Conservation (phyloP, 2,329 filamentous ascomycete species). For the Teratosphaeria gauchensis region DNA sequence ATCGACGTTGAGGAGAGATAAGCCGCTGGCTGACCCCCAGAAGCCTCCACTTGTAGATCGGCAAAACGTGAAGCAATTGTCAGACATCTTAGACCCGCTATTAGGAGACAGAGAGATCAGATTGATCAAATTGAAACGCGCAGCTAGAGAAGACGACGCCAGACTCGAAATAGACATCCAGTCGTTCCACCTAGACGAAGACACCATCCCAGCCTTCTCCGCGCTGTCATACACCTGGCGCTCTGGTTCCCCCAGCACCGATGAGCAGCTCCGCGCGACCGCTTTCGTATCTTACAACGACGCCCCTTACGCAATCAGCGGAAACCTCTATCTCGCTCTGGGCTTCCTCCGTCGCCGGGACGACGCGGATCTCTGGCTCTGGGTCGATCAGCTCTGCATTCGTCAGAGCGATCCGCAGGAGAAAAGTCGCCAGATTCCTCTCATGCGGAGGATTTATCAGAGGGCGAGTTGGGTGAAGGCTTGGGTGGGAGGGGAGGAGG, state of each 20-base stretch:
- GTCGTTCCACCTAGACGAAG: background rate
- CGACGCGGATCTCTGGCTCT: background rate
- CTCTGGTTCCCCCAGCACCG: background rate
- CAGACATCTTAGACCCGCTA: background rate
- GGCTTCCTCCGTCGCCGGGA: background rate
- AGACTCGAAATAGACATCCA: background rate
- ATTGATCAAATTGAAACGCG: background rate
- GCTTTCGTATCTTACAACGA: background rate
- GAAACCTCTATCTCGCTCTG: background rate
- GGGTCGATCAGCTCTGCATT: background rate
- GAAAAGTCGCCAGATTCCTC: background rate
- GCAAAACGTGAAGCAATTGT: background rate
- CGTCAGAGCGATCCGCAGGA: background rate
- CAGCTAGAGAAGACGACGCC: background rate
- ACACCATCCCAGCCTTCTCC: background rate
- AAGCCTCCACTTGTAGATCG: background rate
- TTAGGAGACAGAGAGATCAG: background rate
- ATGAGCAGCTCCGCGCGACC: background rate
- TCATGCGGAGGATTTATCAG: background rate
- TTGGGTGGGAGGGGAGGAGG: background rate
- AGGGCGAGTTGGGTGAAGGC: background rate
- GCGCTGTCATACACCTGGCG: background rate
- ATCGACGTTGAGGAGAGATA: background rate
- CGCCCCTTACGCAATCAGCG: background rate
- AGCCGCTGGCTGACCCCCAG: no score